These are phyloP conservation scores for Domatiomyces catenatus DNA, from an alignment of 2,329 filamentous ascomycete genomes.

Conservation along the genomic window DNA sequence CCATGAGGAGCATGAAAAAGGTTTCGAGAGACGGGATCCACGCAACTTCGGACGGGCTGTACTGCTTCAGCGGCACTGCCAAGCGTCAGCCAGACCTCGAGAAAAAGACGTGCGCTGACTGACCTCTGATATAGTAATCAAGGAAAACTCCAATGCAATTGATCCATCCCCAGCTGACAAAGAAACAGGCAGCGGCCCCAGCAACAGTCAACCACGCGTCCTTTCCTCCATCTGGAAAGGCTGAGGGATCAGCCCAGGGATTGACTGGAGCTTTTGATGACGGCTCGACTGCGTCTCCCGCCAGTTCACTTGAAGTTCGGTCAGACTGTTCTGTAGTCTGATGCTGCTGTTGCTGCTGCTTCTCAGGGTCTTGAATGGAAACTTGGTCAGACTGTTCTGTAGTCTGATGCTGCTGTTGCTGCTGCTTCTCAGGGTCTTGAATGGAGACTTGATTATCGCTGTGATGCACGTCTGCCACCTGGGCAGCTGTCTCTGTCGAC, in stretches of 20 bases:
- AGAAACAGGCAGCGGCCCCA: conserved; percentile 32
- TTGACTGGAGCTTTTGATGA: conserved; percentile 10
- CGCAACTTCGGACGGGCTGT: conserved; percentile 41
- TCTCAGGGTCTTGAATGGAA: not conserved
- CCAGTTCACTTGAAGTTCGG: not conserved
- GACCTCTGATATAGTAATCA: conserved; percentile 37
- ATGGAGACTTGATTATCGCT: not conserved
- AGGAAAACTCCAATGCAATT: conserved; percentile 39
- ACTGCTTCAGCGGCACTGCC: conserved; percentile 29
- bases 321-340: not conserved
- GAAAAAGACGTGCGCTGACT: not conserved
- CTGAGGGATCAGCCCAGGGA: conserved; percentile 25
- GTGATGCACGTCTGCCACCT: not conserved
- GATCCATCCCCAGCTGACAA: conserved; percentile 34
- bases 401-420: not conserved
- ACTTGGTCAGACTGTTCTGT: not conserved
- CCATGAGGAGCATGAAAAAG: conserved; percentile 26
- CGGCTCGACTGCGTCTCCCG: not conserved
- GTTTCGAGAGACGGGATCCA: conserved; percentile 45
- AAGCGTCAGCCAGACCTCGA: not conserved
- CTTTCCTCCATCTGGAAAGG: conserved; percentile 44
- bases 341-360: not conserved
- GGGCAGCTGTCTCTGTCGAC: not conserved
- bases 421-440: not conserved
- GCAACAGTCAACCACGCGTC: conserved; percentile 44